phyloP scores from a whole-genome alignment of 257 asterid genomes.

The Nicotiana benthamiana region DNA sequence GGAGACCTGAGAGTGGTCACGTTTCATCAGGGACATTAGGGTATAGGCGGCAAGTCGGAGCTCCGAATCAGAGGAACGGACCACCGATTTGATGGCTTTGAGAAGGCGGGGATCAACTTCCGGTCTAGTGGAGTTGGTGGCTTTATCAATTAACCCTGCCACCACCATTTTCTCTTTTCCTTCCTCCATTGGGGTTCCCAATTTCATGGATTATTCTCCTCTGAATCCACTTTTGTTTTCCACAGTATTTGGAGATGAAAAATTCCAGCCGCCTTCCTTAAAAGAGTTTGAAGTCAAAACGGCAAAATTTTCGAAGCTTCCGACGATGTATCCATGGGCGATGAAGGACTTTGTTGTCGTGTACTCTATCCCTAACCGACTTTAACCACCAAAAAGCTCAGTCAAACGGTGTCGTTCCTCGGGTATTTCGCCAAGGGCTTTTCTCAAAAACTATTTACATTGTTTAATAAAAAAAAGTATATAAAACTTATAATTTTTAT shows the following conservation, averaged over 20 bases:
- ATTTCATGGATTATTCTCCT: background rate
- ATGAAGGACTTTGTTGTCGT: background rate
- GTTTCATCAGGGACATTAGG: conserved; percentile 73
- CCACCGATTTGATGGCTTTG: conserved; percentile 72
- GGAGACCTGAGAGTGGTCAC: conserved; percentile 80
- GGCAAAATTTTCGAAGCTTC: too few relatives aligned
- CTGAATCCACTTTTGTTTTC: background rate
- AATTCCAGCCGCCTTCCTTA: background rate
- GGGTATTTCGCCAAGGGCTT: too few relatives aligned
- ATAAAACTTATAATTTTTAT: too few relatives aligned
- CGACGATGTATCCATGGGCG: background rate
- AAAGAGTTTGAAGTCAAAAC: too few relatives aligned
- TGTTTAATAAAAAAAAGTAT: too few relatives aligned
- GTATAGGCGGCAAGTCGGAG: conserved; percentile 72
- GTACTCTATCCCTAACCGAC: background rate
- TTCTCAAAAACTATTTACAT: too few relatives aligned
- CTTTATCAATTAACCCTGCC: conserved; percentile 50
- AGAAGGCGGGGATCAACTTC: conserved; percentile 80
- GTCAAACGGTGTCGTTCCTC: background rate
- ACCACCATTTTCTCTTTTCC: conserved; percentile 17
- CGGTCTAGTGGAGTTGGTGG: conserved; percentile 62
- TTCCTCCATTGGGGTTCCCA: conserved; percentile 28
- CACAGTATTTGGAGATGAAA: background rate
- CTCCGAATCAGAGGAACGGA: conserved; percentile 74
- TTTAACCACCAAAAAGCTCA: background rate